phyloP scores from a whole-genome alignment of 805 yeast species.

The Pichia occidentalis region DNA sequence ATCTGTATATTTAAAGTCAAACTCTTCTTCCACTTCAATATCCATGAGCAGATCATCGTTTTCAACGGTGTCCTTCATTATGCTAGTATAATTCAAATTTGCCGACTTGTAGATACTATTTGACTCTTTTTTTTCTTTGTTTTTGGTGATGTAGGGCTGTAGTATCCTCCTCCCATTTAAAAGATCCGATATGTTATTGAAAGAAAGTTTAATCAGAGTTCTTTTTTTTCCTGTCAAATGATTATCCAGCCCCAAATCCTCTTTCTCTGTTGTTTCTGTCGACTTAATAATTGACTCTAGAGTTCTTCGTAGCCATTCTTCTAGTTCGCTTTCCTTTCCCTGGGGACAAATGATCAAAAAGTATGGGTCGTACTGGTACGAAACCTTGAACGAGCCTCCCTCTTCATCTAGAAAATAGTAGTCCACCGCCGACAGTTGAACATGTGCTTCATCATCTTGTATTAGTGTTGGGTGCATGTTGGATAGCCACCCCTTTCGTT shows the following conservation, averaged over 20 bases:
- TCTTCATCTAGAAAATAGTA: slow-evolving; percentile 92
- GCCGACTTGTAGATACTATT: slow-evolving; percentile 62
- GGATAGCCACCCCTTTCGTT: slow-evolving; percentile 79
- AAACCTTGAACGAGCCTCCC: slow-evolving; percentile 91
- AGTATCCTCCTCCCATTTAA: slow-evolving; percentile 65
- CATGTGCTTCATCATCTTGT: slow-evolving; percentile 47
- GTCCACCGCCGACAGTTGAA: slow-evolving; percentile 87
- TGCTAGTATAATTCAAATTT: slow-evolving; percentile 33
- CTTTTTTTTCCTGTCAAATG: slow-evolving; percentile 75
- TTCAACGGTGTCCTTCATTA: slow-evolving; percentile 28
- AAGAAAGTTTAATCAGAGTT: slow-evolving; percentile 58
- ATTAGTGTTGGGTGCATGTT: slow-evolving; percentile 88
- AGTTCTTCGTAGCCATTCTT: slow-evolving; percentile 67
- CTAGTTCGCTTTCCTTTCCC: slow-evolving; percentile 66
- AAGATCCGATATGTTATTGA: slow-evolving; percentile 70
- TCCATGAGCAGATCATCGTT: slow-evolving; percentile 27
- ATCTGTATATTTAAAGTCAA: slow-evolving; percentile 32
- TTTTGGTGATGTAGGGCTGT: slow-evolving; percentile 63
- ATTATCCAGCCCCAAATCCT: slow-evolving; percentile 76
- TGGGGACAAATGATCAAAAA: slow-evolving; percentile 64
- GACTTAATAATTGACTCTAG: slow-evolving; percentile 60
- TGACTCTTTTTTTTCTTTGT: slow-evolving; percentile 53
- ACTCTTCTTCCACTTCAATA: slow-evolving; percentile 16
- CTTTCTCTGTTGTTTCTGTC: slow-evolving; percentile 53
- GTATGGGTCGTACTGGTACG: slow-evolving; percentile 81